These are phyloP conservation scores for Candida dajiaensis DNA, from an alignment of 805 yeast genomes.

Conservation along the genomic window DNA sequence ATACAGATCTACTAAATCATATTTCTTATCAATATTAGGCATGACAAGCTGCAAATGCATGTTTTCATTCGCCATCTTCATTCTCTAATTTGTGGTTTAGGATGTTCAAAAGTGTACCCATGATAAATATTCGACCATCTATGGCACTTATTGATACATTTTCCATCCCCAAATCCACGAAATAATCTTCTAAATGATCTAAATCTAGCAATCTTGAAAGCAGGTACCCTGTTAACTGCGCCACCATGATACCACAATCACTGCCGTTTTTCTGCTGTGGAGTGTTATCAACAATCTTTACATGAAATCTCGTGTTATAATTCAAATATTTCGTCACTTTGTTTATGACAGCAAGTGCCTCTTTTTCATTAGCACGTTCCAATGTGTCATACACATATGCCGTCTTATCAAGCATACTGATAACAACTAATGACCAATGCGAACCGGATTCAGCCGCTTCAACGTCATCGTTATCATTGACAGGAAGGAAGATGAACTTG, in stretches of 20 bases:
- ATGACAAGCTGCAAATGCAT: not conserved
- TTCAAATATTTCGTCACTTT: slow-evolving; percentile 20
- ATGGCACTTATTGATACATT: slow-evolving; percentile 41
- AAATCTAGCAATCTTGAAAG: slow-evolving; percentile 28
- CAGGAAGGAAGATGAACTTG: slow-evolving; percentile 56
- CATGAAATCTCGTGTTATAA: slow-evolving; percentile 15
- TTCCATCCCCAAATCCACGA: slow-evolving; percentile 34
- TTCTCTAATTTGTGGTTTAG: slow-evolving; percentile 17
- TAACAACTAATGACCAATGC: slow-evolving; percentile 68
- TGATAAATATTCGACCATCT: slow-evolving; percentile 39
- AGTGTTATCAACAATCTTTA: slow-evolving; percentile 22
- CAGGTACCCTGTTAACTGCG: slow-evolving; percentile 31
- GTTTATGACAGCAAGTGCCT: slow-evolving; percentile 16
- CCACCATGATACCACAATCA: slow-evolving; percentile 49
- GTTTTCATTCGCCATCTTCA: not conserved
- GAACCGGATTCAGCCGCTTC: slow-evolving; percentile 60
- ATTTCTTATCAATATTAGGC: no score
- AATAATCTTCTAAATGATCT: slow-evolving; percentile 19
- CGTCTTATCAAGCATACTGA: slow-evolving; percentile 40
- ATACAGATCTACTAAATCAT: no score
- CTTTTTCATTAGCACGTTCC: slow-evolving; percentile 20
- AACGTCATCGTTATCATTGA: slow-evolving; percentile 59
- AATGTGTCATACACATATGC: slow-evolving; percentile 57
- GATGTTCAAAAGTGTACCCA: slow-evolving; percentile 29
- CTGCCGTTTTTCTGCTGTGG: slow-evolving; percentile 63